Evolutionary conservation across 2,329 filamentous ascomycete genomes (phyloP).

Genomic region (Phialocephala subalpina): DNA sequence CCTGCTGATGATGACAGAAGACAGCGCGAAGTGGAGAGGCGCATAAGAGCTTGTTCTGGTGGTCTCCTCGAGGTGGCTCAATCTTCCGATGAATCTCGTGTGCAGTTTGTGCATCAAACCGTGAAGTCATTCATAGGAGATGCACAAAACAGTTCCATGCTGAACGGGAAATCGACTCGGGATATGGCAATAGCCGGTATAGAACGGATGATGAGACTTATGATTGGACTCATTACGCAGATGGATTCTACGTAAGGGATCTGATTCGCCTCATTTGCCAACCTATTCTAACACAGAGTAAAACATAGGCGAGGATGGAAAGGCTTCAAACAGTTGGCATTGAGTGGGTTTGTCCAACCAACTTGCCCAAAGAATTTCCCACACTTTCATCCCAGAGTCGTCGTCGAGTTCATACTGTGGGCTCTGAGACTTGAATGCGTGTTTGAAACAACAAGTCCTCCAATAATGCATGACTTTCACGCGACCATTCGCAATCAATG

Average conservation of each 20-base stretch:
- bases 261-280: conserved; percentile 5
- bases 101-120: conserved; percentile 16
- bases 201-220: conserved; percentile 16
- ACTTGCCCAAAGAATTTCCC: conserved; percentile 14
- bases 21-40: conserved; percentile 10
- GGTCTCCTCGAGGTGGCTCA: conserved; percentile 7
- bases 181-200: conserved; percentile 8
- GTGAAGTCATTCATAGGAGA: conserved; percentile 15
- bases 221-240: conserved; percentile 7
- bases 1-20: conserved; percentile 6
- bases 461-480: conserved; percentile 15
- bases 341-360: conserved; percentile 6
- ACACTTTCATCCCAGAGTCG: background rate
- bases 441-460: conserved; percentile 13
- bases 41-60: conserved; percentile 14
- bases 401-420: conserved; percentile 1
- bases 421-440: conserved; percentile 10
- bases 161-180: conserved; percentile 12
- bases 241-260: conserved; percentile 15
- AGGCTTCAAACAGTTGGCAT: background rate
- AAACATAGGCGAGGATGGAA: conserved; percentile 8
- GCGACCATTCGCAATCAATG: conserved; percentile 8
- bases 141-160: conserved; percentile 12
- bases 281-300: conserved; percentile 2
- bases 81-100: background rate